A percentile compares a stretch with the other conserved stretches of the same genome.
Conservation (phyloP, 1,139 yeast genomes). For the Yamadazyma dendronema region DNA sequence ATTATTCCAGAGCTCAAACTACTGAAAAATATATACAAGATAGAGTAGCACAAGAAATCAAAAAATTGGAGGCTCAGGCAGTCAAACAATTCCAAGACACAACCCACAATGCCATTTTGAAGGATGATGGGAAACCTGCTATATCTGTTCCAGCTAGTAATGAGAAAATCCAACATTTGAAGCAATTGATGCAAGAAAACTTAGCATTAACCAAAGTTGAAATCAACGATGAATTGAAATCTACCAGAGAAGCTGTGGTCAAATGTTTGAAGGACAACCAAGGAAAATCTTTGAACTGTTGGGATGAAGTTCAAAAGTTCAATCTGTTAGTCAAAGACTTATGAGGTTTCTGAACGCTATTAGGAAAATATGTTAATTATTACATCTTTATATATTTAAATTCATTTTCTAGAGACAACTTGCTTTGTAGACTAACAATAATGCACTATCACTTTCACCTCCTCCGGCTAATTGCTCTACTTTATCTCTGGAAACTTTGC, state of each 20-base stretch:
- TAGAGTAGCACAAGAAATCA: slow-evolving; percentile 65
- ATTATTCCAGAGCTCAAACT: slow-evolving; percentile 77
- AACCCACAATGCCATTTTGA: slow-evolving; percentile 42
- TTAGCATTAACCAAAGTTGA: slow-evolving; percentile 42
- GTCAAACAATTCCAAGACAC: slow-evolving; percentile 53
- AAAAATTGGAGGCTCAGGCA: slow-evolving; percentile 60
- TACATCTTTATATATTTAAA: neutral
- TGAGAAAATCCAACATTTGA: slow-evolving; percentile 44
- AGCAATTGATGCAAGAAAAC: slow-evolving; percentile 47
- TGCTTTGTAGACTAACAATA: slow-evolving; percentile 81
- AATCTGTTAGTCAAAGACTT: slow-evolving; percentile 47
- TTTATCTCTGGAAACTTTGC: slow-evolving; percentile 69
- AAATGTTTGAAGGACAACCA: slow-evolving; percentile 67
- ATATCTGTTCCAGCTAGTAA: slow-evolving; percentile 33
- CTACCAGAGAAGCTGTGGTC: slow-evolving; percentile 57
- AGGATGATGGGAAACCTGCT: slow-evolving; percentile 27
- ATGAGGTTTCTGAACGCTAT: slow-evolving; percentile 2
- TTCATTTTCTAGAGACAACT: slow-evolving; percentile 42
- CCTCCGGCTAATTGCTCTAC: slow-evolving; percentile 92
- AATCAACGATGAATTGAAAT: slow-evolving; percentile 27
- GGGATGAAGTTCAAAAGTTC: slow-evolving; percentile 79
- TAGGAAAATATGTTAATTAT: neutral
- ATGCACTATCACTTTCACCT: slow-evolving; percentile 95
- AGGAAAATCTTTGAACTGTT: slow-evolving; percentile 80
- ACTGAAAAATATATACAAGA: slow-evolving; percentile 78